A percentile compares a stretch with the other conserved stretches of the same genome.
These are phyloP conservation scores for Gnaphalium uliginosum DNA, from an alignment of 129 eudicot species.

Conservation along the genomic window DNA sequence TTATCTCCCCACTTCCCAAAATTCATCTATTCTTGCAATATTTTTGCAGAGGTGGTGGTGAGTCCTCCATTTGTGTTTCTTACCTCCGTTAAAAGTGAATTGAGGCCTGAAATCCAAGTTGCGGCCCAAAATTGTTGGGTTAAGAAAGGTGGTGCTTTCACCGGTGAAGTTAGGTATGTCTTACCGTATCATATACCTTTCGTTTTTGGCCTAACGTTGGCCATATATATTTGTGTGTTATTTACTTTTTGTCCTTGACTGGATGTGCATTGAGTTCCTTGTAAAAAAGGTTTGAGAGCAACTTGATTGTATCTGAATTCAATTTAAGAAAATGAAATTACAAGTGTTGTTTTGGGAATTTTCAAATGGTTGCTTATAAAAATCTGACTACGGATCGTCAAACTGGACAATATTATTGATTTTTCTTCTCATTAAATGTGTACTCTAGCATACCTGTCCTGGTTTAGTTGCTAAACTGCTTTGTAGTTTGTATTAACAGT, in stretches of 20 bases:
- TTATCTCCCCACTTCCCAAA: not conserved
- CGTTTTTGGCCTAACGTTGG: not conserved
- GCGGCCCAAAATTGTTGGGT: slow-evolving; percentile 99
- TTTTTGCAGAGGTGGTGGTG: slow-evolving; percentile 88
- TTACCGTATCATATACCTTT: not conserved
- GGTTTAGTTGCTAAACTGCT: not conserved
- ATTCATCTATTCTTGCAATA: slow-evolving; percentile 45
- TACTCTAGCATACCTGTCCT: not conserved
- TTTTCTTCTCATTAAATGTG: not conserved
- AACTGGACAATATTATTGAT: not conserved
- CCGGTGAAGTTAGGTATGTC: slow-evolving; percentile 94
- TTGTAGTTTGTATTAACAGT: not conserved
- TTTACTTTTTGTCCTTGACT: slow-evolving; percentile 1
- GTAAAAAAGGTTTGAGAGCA: not conserved
- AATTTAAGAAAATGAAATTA: not conserved
- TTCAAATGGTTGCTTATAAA: not conserved
- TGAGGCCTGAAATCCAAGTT: slow-evolving; percentile 86
- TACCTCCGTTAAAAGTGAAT: slow-evolving; percentile 55
- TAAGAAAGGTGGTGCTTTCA: slow-evolving; percentile 94
- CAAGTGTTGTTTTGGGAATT: not conserved
- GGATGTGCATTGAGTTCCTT: slow-evolving; percentile 4
- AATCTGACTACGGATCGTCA: not conserved
- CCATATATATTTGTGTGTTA: not conserved
- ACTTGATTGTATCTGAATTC: not conserved
- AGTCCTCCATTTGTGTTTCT: slow-evolving; percentile 95